Base-by-base conservation (phyloP, 2,329 filamentous ascomycete genomes). In the Hypoxylon sp. region DNA sequence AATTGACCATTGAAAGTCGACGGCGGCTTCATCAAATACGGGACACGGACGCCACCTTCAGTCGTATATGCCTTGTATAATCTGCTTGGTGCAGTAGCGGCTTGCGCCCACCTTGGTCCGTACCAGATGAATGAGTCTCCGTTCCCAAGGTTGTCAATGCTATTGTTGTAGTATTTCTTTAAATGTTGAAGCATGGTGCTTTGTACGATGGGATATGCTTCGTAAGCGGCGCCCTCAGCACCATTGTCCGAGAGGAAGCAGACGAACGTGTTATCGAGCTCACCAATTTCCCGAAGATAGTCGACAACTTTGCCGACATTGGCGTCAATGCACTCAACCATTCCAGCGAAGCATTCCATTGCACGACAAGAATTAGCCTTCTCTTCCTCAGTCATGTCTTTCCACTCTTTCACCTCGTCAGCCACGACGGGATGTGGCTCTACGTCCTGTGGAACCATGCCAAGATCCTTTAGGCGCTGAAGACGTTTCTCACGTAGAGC, bases 161-260 rank as follows among this genome's bases (percentile, higher is more conserved):
- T 80, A 72, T 88, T 88, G 77, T 87, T 80, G 74, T 88, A 88
- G 77, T 88, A 87, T 72, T 85, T 86, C 69, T 86, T 79, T 29
- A 88, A 76, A 70, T 87, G 85, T 31, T 71, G 64, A 2, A 84
- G 81, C 72, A 88, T 83, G 69, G 87, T 85, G 24, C 81, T 82
- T 51, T 84, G 84, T 3, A 89, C 83, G 59, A 89, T 85, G 0
- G 87, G 88, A 58, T 86, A 84, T 3, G 87, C 86, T 72, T 90
- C 87, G 68, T 87, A 87, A 1, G 83, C 83, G 14, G 85, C 86
- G 10, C 87, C 87, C 70, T 90, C 88, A 10, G 87, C 87, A 2
- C 88, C 88, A 67, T 90, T 90, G 77, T 90, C 88, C 0, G 83
- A 87, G 80, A 90, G 85, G 81, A 91, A 90, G 73, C 85, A 83